Evolutionary conservation across 2,329 filamentous ascomycete genomes (phyloP).

Genomic region (Hymenoscyphus occultus): DNA sequence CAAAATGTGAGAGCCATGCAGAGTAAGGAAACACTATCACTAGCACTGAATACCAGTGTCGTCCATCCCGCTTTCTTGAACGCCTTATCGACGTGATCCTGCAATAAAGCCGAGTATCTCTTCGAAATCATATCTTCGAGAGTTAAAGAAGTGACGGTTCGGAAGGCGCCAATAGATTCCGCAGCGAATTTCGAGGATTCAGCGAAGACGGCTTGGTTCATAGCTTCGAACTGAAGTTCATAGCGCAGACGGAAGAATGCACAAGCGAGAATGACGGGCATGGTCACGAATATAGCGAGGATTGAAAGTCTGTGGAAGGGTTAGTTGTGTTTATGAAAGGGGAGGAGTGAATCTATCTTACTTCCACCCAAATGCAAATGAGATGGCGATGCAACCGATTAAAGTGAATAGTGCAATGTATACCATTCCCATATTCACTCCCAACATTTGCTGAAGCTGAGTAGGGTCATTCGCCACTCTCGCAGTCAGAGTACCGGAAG

Average conservation of each 20-base stretch:
- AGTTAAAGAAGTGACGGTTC: constrained; percentile 57
- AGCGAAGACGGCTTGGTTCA: constrained; percentile 56
- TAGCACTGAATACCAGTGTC: constrained; percentile 51
- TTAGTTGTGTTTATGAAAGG: not conserved
- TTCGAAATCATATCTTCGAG: constrained; percentile 56
- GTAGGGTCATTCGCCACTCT: constrained; percentile 48
- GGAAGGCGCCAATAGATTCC: constrained; percentile 59
- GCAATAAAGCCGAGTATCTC: constrained; percentile 47
- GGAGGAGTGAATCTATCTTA: not conserved
- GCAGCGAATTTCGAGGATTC: constrained; percentile 62
- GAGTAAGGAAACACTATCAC: constrained; percentile 53
- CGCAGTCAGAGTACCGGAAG: constrained; percentile 46
- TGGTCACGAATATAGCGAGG: constrained; percentile 59
- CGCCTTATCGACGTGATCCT: constrained; percentile 47
- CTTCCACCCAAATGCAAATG: constrained; percentile 75
- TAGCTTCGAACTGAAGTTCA: constrained; percentile 54
- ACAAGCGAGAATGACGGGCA: constrained; percentile 48
- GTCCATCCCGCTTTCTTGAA: constrained; percentile 47
- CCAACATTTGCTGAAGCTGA: constrained; percentile 49
- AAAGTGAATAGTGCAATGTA: constrained; percentile 64
- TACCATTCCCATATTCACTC: constrained; percentile 51
- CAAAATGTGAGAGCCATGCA: constrained; percentile 59
- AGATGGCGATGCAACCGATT: constrained; percentile 60
- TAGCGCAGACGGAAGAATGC: constrained; percentile 49
- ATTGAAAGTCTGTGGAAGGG: constrained; percentile 49